These are phyloP conservation scores for Komagataea norvegica DNA, from an alignment of 1,139 yeast genomes.

Conservation along the genomic window DNA sequence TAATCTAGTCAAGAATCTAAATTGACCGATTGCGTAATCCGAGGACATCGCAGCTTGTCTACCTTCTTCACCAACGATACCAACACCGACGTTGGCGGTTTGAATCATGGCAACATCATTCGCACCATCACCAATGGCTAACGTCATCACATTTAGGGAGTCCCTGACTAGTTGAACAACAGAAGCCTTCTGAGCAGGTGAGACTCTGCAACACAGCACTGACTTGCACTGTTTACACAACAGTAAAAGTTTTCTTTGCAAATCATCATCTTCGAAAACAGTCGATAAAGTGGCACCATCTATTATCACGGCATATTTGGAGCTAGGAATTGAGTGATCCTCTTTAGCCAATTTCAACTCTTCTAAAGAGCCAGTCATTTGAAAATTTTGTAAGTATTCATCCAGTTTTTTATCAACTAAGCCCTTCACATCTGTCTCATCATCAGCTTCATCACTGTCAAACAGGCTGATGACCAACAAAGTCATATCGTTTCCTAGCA, in stretches of 20 bases:
- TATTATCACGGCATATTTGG: constrained; percentile 75
- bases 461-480: constrained; percentile 48
- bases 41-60: constrained; percentile 98
- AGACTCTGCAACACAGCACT: constrained; percentile 91
- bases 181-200: constrained; percentile 95
- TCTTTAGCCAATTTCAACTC: constrained; percentile 57
- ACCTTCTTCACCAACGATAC: constrained; percentile 98
- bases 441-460: constrained; percentile 37
- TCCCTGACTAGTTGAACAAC: constrained; percentile 88
- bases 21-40: constrained; percentile 95
- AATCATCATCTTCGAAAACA: constrained; percentile 56
- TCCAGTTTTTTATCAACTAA: constrained; percentile 49
- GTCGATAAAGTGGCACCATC: constrained; percentile 86
- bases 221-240: constrained; percentile 92
- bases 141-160: constrained; percentile 77
- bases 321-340: constrained; percentile 75
- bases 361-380: constrained; percentile 54
- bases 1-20: constrained; percentile 73
- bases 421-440: constrained; percentile 33
- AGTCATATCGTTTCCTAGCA: constrained; percentile 83
- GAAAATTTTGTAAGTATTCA: constrained; percentile 57
- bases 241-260: constrained; percentile 66
- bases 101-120: constrained; percentile 99
- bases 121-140: constrained; percentile 97
- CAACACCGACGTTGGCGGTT: constrained; percentile 96